Evolutionary conservation across 1,284 basidiomycete species (phyloP).

Genomic region (Mycena sp.): DNA sequence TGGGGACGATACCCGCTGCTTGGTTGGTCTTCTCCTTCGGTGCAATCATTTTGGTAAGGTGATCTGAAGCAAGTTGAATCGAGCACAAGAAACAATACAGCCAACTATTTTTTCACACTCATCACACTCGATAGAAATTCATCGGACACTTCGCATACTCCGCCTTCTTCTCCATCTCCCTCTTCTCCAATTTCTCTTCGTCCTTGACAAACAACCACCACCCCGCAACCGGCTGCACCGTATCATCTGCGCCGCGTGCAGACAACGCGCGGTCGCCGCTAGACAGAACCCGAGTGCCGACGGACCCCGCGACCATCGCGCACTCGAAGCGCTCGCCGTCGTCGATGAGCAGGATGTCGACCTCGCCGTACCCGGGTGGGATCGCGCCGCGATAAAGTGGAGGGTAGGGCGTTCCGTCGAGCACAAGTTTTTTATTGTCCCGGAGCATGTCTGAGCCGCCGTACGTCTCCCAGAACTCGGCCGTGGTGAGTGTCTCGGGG

Average conservation of each 20-base stretch:
- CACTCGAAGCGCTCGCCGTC: constrained; percentile 45
- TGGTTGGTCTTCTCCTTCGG: no score
- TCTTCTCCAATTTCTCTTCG: no score
- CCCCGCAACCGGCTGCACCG: background rate
- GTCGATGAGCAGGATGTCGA: constrained; percentile 51
- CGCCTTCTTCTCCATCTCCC: background rate
- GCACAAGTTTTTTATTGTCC: constrained; percentile 27
- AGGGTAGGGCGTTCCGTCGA: constrained; percentile 50
- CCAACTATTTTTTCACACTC: no score
- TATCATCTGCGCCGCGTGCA: background rate
- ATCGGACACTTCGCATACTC: background rate
- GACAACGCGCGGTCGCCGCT: background rate
- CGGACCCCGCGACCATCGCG: constrained; percentile 51
- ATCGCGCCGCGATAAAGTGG: constrained; percentile 42
- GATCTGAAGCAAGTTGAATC: no score
- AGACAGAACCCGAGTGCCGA: constrained; percentile 41
- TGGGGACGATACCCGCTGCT: no score
- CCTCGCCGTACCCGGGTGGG: constrained; percentile 46
- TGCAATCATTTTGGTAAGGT: no score
- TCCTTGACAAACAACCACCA: constrained; percentile 9
- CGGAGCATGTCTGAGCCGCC: background rate
- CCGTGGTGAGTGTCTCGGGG: background rate
- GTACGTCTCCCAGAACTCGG: constrained; percentile 7
- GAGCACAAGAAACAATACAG: no score
- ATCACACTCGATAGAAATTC: no score